Conservation (phyloP, 2,329 filamentous ascomycete genomes). For the Aspergillus pseudonomiae region DNA sequence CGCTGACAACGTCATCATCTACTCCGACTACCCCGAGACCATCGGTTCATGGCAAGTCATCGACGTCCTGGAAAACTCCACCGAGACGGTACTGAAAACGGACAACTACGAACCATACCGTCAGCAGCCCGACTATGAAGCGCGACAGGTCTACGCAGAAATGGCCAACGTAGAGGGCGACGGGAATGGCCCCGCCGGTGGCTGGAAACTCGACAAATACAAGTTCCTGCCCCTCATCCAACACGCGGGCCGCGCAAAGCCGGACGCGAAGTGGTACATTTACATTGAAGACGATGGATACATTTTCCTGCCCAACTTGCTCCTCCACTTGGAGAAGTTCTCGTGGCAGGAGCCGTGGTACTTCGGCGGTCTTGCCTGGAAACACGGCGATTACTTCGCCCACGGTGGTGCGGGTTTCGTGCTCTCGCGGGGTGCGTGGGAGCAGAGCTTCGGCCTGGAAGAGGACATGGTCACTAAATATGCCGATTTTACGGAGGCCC, state of each 20-base stretch:
- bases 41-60: constrained; percentile 26
- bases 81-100: constrained; percentile 19
- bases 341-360: constrained; percentile 52
- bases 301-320: constrained; percentile 57
- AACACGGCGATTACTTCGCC: constrained; percentile 51
- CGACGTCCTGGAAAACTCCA: constrained; percentile 28
- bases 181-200: constrained; percentile 29
- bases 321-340: constrained; percentile 51
- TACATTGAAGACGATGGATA: constrained; percentile 64
- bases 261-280: constrained; percentile 58
- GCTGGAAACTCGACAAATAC: constrained; percentile 62
- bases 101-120: constrained; percentile 23
- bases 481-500: constrained; percentile 39
- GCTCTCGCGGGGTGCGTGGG: constrained; percentile 57
- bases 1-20: constrained; percentile 25
- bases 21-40: constrained; percentile 29
- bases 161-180: constrained; percentile 23
- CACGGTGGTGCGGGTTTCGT: constrained; percentile 60
- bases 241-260: constrained; percentile 5
- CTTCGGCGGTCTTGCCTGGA: constrained; percentile 54
- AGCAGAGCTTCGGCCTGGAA: constrained; percentile 48
- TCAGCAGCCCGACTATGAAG: constrained; percentile 26
- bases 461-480: constrained; percentile 51
- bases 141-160: constrained; percentile 29
- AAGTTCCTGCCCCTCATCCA: constrained; percentile 52